These are phyloP conservation scores for Cytospora paraplurivora DNA, from an alignment of 2,329 filamentous ascomycete genomes.

Conservation along the genomic window DNA sequence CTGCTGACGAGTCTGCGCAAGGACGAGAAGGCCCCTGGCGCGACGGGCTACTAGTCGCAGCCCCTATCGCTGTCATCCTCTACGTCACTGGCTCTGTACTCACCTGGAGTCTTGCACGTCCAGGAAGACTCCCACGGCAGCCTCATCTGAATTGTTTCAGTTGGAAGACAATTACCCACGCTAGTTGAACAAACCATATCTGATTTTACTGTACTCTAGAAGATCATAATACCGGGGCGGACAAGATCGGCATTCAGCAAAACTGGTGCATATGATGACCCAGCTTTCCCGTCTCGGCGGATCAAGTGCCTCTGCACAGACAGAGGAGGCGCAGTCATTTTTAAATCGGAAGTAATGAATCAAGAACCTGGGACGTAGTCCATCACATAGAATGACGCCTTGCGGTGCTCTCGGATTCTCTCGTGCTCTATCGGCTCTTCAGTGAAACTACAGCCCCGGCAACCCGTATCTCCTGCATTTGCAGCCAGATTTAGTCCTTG, in stretches of 20 bases:
- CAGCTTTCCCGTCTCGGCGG: conserved; percentile 5
- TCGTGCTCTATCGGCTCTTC: conserved; percentile 13
- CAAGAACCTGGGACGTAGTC: conserved; percentile 10
- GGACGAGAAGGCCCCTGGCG: conserved; percentile 81
- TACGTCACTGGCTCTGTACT: conserved; percentile 21
- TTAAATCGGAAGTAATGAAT: conserved; percentile 24
- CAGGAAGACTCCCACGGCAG: conserved; percentile 27
- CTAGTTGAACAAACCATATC: conserved; percentile 5
- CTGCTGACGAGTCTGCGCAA: conserved; percentile 84
- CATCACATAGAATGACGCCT: conserved; percentile 6
- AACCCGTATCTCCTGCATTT: background rate
- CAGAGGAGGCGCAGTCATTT: conserved; percentile 8
- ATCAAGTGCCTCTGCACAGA: background rate
- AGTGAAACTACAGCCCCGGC: conserved; percentile 7
- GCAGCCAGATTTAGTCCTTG: conserved; percentile 47
- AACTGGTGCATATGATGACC: conserved; percentile 20
- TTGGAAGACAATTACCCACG: background rate
- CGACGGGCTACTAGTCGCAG: conserved; percentile 48
- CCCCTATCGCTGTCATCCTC: conserved; percentile 24
- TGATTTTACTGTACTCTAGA: conserved; percentile 28
- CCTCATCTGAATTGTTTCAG: conserved; percentile 21
- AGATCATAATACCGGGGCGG: conserved; percentile 4
- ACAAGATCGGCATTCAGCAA: conserved; percentile 21
- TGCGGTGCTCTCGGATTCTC: conserved; percentile 20
- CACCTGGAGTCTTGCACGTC: conserved; percentile 17